Evolutionary conservation across 2,329 filamentous ascomycete species (phyloP).

Genomic region (Aureobasidium sp.): DNA sequence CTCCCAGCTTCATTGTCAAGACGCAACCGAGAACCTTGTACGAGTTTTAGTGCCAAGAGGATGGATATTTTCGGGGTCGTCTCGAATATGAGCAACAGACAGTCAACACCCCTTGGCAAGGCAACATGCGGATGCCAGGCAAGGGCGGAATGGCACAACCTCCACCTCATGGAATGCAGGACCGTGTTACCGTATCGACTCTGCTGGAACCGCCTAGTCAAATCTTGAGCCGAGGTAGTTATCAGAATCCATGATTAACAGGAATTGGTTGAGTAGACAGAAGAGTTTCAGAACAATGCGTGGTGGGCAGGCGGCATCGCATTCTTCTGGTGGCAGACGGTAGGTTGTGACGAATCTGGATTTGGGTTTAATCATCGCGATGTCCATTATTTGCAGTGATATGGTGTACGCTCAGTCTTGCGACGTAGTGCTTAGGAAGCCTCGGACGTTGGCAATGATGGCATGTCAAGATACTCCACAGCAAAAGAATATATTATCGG

Average conservation of each 20-base stretch:
- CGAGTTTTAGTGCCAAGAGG: neutral
- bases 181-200: neutral
- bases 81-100: neutral
- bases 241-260: neutral
- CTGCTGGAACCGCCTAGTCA: neutral
- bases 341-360: neutral
- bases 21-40: neutral
- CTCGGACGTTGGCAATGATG: neutral
- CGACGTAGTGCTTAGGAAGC: neutral
- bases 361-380: neutral
- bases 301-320: neutral
- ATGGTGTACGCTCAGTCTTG: neutral
- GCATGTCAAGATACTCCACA: neutral
- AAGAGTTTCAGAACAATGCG: neutral
- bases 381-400: neutral
- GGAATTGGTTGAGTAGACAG: neutral
- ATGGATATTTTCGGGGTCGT: neutral
- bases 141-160: neutral
- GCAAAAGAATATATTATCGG: neutral
- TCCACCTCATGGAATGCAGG: neutral
- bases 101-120: neutral
- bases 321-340: neutral
- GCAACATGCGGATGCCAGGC: neutral
- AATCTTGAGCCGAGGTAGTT: neutral
- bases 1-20: neutral